A percentile compares a stretch with the other conserved stretches of the same genome.
These are phyloP conservation scores for Penicillium sp. DNA, from an alignment of 2,329 filamentous ascomycete species.

Conservation along the genomic window DNA sequence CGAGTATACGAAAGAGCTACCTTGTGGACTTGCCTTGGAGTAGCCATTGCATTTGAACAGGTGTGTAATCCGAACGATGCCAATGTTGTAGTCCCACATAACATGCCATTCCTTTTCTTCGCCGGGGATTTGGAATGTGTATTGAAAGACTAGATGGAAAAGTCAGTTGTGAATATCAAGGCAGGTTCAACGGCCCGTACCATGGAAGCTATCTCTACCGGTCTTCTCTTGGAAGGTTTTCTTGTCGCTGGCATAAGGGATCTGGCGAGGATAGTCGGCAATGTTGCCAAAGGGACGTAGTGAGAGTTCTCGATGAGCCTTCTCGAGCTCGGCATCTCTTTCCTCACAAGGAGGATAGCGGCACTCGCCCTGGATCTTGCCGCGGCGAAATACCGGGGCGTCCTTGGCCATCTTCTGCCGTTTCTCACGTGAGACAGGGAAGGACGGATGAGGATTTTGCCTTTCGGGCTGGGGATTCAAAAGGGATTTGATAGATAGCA, in stretches of 20 bases:
- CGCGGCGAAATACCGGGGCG: conserved; percentile 60
- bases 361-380: conserved; percentile 62
- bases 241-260: conserved; percentile 93
- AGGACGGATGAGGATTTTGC: conserved; percentile 7
- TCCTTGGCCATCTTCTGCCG: conserved; percentile 64
- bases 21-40: conserved; percentile 64
- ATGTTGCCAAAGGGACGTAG: conserved; percentile 65
- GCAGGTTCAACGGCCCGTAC: conserved; percentile 45
- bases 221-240: conserved; percentile 85
- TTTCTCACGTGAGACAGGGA: conserved; percentile 25
- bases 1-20: not conserved
- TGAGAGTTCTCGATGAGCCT: conserved; percentile 61
- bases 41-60: conserved; percentile 91
- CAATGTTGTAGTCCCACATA: conserved; percentile 97
- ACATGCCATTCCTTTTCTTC: conserved; percentile 68
- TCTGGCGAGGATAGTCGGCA: conserved; percentile 64
- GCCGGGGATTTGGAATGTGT: conserved; percentile 70
- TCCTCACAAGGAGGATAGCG: conserved; percentile 73
- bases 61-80: conserved; percentile 87
- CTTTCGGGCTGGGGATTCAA: conserved; percentile 59
- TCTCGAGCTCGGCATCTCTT: conserved; percentile 55
- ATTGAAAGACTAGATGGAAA: conserved; percentile 50
- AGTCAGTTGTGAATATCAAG: conserved; percentile 5
- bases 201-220: conserved; percentile 82
- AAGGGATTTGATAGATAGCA: conserved; percentile 65